Percentiles rank a stretch among this genome's conserved stretches.
Conservation (phyloP, 164 flowering plant genomes). For the Euptelea pleiosperma region DNA sequence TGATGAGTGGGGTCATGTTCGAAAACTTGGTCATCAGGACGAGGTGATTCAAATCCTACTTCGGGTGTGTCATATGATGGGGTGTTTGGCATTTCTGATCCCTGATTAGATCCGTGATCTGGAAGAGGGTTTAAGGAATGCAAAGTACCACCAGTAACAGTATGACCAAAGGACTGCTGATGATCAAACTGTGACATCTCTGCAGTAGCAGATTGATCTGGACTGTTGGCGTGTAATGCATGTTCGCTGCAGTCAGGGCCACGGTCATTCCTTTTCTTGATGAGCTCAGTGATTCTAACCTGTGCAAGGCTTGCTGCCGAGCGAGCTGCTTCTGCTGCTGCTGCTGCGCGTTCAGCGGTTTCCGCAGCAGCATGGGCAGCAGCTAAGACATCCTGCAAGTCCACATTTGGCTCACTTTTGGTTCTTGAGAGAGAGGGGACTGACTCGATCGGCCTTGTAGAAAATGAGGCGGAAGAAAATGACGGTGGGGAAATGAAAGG, state of each 20-base stretch:
- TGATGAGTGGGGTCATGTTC: conserved; percentile 24
- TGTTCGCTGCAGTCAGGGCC: conserved; percentile 28
- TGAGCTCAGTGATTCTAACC: conserved; percentile 66
- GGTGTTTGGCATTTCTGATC: conserved; percentile 17
- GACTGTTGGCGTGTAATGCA: conserved; percentile 22
- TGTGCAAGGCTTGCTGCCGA: conserved; percentile 89
- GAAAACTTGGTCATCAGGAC: conserved; percentile 15
- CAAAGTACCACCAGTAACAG: conserved; percentile 14
- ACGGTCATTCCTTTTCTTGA: conserved; percentile 38
- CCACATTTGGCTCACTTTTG: conserved; percentile 45
- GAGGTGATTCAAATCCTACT: conserved; percentile 29
- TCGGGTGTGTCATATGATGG: conserved; percentile 33
- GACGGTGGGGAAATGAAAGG: conserved; percentile 66
- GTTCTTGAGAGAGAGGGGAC: conserved; percentile 26
- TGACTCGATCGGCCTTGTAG: conserved; percentile 14
- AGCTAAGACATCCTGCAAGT: conserved; percentile 81
- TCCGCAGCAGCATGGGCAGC: conserved; percentile 95
- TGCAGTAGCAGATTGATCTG: conserved; percentile 11
- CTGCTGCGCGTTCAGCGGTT: conserved; percentile 88
- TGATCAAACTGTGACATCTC: conserved; percentile 28
- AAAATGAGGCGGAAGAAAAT: conserved; percentile 33
- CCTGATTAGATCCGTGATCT: conserved; percentile 10
- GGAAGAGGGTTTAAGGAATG: conserved; percentile 19
- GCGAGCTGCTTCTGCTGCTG: conserved; percentile 91
- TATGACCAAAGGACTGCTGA: conserved; percentile 26